Evolutionary conservation across 805 yeast genomes (phyloP), one percentile per base, ranked within the genome.

Genomic region (Candida boleticola): DNA sequence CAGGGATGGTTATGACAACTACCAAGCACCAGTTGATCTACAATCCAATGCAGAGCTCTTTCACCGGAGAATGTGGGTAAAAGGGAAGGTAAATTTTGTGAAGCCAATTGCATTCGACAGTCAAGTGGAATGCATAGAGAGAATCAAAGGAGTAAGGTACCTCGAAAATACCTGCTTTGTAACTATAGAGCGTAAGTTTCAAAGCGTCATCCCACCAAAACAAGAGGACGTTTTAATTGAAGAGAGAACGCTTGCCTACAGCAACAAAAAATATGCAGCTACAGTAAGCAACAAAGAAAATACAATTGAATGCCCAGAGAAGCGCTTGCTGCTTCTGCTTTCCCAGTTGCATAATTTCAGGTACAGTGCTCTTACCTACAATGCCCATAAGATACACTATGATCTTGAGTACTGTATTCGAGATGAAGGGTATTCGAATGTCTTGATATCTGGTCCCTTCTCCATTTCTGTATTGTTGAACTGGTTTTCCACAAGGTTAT

Each of bases 351-450:
- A 38, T 14, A 38, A 38, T 14, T 73, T 80, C 49, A 66, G 88
- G 47, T 86, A 81, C 63, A 82, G 92, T 35, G 83, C 87, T 10
- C 59, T 93, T 40, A 82, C 93, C 1, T 82, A 82, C 64, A 92
- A 92, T 58, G 73, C 95, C 3, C 99, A 92, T 61, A 74, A 76
- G 44, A 87, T 92, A 30, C 99, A 92, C 63, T 82, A 80, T 59
- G 86, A 87, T 54, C 57, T 60, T 4, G 48, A 49, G 1, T 87
- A 86, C 57, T 73, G 88, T 5, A 50, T 41, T 3, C n/a, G 37
- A 16, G 42, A 52, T 2, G 98, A 92, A 54, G 71, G 76, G 1
- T 77, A 88, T 38, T 81, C 83, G 0, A 67, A 70, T 27, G 59
- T 82, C 0, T 63, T 92, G 1, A 82, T 84, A 0, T 96, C 87